Percentiles rank a stretch among this genome's conserved stretches.
Conservation (phyloP, 164 flowering plant species). For the Cinnamomum chago region DNA sequence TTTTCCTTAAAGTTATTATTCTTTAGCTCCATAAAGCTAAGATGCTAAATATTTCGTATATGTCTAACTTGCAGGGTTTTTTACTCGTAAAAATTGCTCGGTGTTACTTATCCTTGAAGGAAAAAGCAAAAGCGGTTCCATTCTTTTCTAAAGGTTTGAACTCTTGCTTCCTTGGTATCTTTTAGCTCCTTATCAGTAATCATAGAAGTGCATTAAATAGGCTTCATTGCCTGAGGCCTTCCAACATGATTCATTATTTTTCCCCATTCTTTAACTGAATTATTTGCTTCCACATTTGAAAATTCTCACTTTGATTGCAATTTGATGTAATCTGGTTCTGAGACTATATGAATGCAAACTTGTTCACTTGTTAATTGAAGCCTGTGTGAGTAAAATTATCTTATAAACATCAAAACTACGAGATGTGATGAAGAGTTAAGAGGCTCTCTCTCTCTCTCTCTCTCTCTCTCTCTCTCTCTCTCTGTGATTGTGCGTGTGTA, state of each 20-base stretch:
- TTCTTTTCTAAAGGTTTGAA: constrained; percentile 47
- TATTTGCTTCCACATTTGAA: background rate
- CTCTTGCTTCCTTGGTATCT: background rate
- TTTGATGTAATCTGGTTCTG: background rate
- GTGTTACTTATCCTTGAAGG: constrained; percentile 44
- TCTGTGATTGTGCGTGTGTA: too few species aligned
- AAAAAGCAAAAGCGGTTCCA: constrained; percentile 41
- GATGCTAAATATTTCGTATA: background rate
- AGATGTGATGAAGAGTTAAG: too few species aligned
- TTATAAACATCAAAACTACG: too few species aligned
- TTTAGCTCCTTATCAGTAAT: background rate
- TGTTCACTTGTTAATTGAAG: too few species aligned
- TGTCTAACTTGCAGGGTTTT: constrained; percentile 32
- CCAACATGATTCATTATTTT: background rate
- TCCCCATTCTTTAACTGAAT: background rate
- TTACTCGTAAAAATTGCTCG: constrained; percentile 50
- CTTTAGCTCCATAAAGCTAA: too few species aligned
- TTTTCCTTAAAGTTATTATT: too few species aligned
- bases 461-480: too few species aligned
- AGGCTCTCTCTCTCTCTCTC: too few species aligned
- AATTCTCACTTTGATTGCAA: background rate
- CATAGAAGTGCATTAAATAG: background rate
- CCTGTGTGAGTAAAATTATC: too few species aligned
- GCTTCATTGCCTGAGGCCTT: background rate
- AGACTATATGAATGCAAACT: too few species aligned